Evolutionary conservation across 352 stramenopile species (phyloP).

Genomic region (Pythium myriotylum): DNA sequence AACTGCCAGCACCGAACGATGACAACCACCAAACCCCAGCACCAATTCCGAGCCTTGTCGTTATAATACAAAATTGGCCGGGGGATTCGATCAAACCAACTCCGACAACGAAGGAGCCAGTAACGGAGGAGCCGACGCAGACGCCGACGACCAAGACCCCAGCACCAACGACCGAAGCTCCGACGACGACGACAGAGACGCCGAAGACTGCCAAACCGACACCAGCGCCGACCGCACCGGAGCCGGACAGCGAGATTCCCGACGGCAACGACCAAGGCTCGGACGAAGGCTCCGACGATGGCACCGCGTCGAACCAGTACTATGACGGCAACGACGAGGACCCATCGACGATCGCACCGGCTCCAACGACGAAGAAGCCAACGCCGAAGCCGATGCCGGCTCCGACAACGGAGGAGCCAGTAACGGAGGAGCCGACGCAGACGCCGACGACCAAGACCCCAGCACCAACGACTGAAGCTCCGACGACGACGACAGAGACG

Average conservation of each 20-base stretch:
- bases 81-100: neutral
- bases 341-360: neutral
- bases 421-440: no score
- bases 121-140: no score
- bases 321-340: neutral
- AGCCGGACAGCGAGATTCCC: no score
- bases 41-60: slow-evolving; percentile 15
- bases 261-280: slow-evolving; percentile 8
- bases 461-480: no score
- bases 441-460: no score
- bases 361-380: neutral
- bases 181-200: no score
- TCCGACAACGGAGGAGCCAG: no score
- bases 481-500: no score
- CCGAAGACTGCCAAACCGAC: no score
- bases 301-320: slow-evolving; percentile 4
- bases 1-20: neutral
- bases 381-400: neutral
- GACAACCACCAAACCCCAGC: neutral
- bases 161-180: neutral
- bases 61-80: slow-evolving; percentile 12
- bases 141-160: slow-evolving; percentile 1
- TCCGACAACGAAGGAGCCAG: neutral
- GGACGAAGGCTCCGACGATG: slow-evolving; percentile 1
- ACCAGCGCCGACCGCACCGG: no score